Conservation (phyloP, 768 basidiomycete genomes). For the Pleurotus cornucopiae region DNA sequence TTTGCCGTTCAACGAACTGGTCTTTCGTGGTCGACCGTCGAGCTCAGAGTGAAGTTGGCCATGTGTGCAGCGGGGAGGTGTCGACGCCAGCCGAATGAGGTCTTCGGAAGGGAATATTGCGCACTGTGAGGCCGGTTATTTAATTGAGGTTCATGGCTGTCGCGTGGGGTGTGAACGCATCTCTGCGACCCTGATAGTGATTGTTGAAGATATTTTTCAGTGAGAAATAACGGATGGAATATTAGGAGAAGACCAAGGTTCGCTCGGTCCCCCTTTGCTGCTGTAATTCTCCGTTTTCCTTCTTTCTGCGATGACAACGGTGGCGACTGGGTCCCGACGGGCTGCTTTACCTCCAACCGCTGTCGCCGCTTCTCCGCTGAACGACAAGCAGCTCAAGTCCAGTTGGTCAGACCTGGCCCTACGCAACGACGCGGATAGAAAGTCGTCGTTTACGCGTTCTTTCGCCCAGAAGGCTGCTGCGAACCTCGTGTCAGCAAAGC, state of each 20-base stretch:
- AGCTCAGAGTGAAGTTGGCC: neutral
- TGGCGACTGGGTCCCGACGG: constrained; percentile 22
- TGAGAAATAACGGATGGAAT: neutral
- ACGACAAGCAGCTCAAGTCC: constrained; percentile 42
- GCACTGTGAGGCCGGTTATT: neutral
- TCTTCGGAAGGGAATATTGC: too few relatives aligned
- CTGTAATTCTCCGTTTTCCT: neutral
- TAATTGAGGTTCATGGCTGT: neutral
- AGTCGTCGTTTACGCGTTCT: constrained; percentile 22
- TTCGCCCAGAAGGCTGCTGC: constrained; percentile 21
- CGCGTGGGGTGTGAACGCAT: neutral
- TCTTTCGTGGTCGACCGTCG: neutral
- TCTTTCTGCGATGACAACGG: constrained; percentile 9
- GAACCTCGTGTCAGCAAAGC: constrained; percentile 18
- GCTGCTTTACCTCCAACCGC: constrained; percentile 29
- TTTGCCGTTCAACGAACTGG: too few relatives aligned
- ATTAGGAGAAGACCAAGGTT: neutral
- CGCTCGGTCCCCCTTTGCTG: neutral
- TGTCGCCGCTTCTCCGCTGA: constrained; percentile 30
- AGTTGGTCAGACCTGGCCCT: constrained; percentile 48
- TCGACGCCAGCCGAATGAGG: too few relatives aligned
- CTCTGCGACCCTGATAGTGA: neutral
- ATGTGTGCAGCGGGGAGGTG: too few relatives aligned
- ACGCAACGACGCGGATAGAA: constrained; percentile 17
- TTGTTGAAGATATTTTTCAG: neutral